Evolutionary conservation across 106 monocot genomes (phyloP), one percentile per base, ranked within the genome.

Genomic region (Acorus calamus): DNA sequence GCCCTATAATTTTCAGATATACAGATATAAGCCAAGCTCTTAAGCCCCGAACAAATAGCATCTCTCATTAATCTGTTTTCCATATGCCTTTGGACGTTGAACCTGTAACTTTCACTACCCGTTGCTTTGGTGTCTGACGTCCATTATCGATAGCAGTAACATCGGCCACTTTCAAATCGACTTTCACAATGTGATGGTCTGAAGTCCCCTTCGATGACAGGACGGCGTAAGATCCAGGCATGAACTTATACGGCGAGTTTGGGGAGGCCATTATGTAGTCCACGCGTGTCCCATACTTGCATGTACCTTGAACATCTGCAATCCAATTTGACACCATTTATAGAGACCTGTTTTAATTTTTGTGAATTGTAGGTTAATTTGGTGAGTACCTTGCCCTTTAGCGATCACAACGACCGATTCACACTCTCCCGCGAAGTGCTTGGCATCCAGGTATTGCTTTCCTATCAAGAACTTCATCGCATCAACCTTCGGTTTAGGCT

Each of bases 231-330:
- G 92, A 87, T 42, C 92, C 82, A 12, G 87, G 82, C 44, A 92
- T 70, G 55, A 92, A 84, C 52, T 81, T 79, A 57, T 82, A 92
- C 4, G 74, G 79, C 49, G 84, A 81, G 14, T 75, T 77, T 52
- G 90, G 86, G 4, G 90, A 90, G 6, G 83, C 80, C 12, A 90
- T 64, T 12, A 90, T 80, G 82, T 86, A 90, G 47, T 90, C 90
- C 13, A 90, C 83, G 43, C 90, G 64, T 4, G 90, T 90, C 3
- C 90, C 90, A 61, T 90, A 90, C 56, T 83, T 90, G 76, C 86
- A 90, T 42, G 90, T 90, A 14, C 90, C 90, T 68, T 90, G 90
- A 6, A 90, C 90, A 77, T 90, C 90, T 90, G 71, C 58, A 63
- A 53, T 49, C 64, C 8, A 10, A 28, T 28, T 28, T 28, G 28